Percentiles rank a stretch among this genome's conserved stretches.
Conservation (phyloP, 164 flowering plant species). For the Stephania cephalantha region DNA sequence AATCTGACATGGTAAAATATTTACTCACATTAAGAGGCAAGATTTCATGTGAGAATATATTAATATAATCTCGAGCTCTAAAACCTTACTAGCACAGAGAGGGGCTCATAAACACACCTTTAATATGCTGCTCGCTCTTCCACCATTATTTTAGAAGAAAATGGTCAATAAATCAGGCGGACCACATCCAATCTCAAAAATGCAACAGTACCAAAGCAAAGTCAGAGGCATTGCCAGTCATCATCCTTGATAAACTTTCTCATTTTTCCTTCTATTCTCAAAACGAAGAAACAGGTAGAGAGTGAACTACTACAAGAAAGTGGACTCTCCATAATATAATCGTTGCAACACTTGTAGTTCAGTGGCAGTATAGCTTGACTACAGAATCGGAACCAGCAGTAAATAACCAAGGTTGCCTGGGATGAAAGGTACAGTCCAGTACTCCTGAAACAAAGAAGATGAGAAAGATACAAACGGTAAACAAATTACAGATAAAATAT, state of each 20-base stretch:
- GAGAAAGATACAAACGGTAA: neutral
- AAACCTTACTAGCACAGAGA: no score
- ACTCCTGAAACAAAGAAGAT: slow-evolving; percentile 51
- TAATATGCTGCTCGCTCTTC: neutral
- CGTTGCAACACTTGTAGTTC: slow-evolving; percentile 8
- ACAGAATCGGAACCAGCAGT: slow-evolving; percentile 94
- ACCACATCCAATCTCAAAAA: neutral
- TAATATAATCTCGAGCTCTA: no score
- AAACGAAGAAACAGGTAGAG: neutral
- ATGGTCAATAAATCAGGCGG: neutral
- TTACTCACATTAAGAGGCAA: no score
- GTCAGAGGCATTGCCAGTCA: neutral
- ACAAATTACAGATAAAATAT: neutral
- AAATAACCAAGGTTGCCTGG: slow-evolving; percentile 93
- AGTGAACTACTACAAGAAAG: neutral
- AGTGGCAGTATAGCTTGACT: slow-evolving; percentile 76
- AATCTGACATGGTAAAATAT: neutral
- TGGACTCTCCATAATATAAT: neutral
- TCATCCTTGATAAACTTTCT: neutral
- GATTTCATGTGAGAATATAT: no score
- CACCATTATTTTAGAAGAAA: neutral
- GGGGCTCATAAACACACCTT: neutral
- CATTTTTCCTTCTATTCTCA: neutral
- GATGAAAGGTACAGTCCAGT: slow-evolving; percentile 90
- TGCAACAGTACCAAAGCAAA: neutral